Evolutionary conservation across 2,329 filamentous ascomycete species (phyloP), one percentile per base, ranked within the genome.

Genomic region (Hypocrella siamensis): DNA sequence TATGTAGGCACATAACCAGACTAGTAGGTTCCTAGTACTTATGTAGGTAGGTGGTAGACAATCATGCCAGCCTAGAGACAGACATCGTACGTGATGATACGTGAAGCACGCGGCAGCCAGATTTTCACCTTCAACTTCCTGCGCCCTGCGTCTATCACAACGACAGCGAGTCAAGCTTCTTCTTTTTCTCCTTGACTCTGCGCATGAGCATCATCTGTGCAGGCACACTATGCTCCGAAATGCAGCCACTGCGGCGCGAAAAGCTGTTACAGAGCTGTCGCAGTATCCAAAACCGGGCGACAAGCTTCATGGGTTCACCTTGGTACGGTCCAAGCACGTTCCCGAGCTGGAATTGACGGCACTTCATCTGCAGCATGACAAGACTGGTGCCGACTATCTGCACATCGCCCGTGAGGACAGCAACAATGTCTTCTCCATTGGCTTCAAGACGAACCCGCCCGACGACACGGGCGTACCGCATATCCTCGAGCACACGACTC

Each of bases 381-480:
- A 86, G 63, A 98, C 90, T 0, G 84, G 86, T 37, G 90, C 90
- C 40, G 84, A 98, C 43, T 94, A 96, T 51, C 67, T 98, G 29
- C 90, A 98, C 58, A 79, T 98, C 45, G 88, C 86, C 12, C 70
- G 88, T 44, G 85, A 96, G 35, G 90, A 98, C 51, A 80, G 79
- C 63, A 98, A 98, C 62, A 98, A 98, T 81, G 90, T 96, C 51
- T 98, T 98, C 59, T 92, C 86, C 24, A 92, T 98, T 48, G 90
- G 86, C 32, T 98, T 98, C 74, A 94, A 94, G 70, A 98, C 90
- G 17, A 96, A 96, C 52, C 90, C 90, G 14, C 86, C 86, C 7
- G 85, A 98, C 57, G 85, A 90, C 48, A 96, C 90, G 1, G 90
- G 90, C 31, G 76, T 98, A 27, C 90, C 90, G 14, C 90, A 98